These are phyloP conservation scores for Venturia oleaginea DNA, from an alignment of 2,329 filamentous ascomycete genomes.

Conservation along the genomic window DNA sequence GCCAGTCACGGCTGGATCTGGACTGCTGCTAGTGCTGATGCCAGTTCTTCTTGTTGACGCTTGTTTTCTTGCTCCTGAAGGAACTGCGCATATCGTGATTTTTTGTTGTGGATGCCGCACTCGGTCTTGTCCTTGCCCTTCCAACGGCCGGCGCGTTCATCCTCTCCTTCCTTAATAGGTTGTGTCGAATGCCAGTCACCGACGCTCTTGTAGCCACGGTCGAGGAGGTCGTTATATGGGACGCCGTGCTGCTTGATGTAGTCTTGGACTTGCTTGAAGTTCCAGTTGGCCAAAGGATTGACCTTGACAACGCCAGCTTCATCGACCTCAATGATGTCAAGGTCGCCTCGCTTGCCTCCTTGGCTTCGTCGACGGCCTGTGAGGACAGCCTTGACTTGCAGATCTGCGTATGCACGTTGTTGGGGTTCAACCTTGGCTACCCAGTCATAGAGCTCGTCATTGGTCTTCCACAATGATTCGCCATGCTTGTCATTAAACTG, in stretches of 20 bases:
- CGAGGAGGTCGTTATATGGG: conserved; percentile 86
- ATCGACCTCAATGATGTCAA: conserved; percentile 88
- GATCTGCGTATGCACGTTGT: conserved; percentile 78
- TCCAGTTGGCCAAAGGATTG: conserved; percentile 94
- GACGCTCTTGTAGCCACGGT: conserved; percentile 93
- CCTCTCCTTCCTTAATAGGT: conserved; percentile 82
- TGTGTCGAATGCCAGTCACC: conserved; percentile 97
- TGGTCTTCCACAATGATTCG: conserved; percentile 71
- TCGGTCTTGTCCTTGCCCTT: conserved; percentile 94
- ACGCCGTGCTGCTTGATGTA: conserved; percentile 83
- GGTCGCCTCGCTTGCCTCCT: conserved; percentile 80
- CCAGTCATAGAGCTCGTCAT: conserved; percentile 90
- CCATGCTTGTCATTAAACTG: conserved; percentile 82
- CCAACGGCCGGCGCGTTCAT: conserved; percentile 93
- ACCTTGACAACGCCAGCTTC: conserved; percentile 91
- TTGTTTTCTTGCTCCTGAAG: conserved; percentile 64
- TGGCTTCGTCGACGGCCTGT: conserved; percentile 89
- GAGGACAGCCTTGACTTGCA: conserved; percentile 81
- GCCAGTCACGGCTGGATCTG: conserved; percentile 17
- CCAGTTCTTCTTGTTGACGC: conserved; percentile 49
- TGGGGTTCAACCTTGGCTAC: conserved; percentile 96
- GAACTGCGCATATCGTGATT: conserved; percentile 84
- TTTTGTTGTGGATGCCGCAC: conserved; percentile 98
- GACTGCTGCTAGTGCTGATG: conserved; percentile 18
- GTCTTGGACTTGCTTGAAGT: conserved; percentile 76